Conservation (phyloP, 2,329 filamentous ascomycete genomes). For the Ophiostoma himal-ulmi region DNA sequence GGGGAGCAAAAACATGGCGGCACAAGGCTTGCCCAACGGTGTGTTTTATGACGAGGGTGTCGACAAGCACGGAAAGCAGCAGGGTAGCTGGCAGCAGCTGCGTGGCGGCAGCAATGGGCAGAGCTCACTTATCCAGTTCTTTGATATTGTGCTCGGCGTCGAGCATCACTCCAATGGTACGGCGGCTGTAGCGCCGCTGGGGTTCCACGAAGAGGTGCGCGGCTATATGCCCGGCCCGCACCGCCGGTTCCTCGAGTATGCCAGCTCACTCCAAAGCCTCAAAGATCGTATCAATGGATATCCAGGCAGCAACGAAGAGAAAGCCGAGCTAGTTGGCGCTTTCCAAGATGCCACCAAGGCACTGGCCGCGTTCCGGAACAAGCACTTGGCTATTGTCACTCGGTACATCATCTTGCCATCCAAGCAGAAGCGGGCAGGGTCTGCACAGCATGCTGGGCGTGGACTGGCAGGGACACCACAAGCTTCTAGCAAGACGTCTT, state of each 20-base stretch:
- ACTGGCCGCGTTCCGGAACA: constrained; percentile 67
- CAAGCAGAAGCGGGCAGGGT: constrained; percentile 34
- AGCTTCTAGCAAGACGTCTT: constrained; percentile 48
- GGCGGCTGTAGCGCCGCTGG: background rate
- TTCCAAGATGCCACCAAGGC: constrained; percentile 70
- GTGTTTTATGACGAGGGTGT: constrained; percentile 68
- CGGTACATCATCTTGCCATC: constrained; percentile 91
- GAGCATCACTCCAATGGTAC: constrained; percentile 56
- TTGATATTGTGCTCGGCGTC: constrained; percentile 83
- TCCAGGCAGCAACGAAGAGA: background rate
- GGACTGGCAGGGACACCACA: constrained; percentile 31
- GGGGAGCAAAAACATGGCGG: constrained; percentile 87
- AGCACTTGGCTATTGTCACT: constrained; percentile 91
- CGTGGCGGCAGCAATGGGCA: constrained; percentile 93
- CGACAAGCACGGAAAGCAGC: constrained; percentile 46
- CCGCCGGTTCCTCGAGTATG: constrained; percentile 56
- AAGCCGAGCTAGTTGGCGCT: constrained; percentile 33
- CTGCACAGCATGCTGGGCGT: background rate
- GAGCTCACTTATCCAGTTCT: constrained; percentile 93
- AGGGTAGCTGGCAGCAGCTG: constrained; percentile 64
- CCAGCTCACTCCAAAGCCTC: background rate
- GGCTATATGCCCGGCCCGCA: constrained; percentile 94
- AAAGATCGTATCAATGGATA: background rate
- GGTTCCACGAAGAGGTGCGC: constrained; percentile 71
- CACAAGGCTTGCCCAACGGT: constrained; percentile 66